Base-by-base conservation (phyloP, 352 stramenopile genomes). In the Halophytophthora batemanensis region DNA sequence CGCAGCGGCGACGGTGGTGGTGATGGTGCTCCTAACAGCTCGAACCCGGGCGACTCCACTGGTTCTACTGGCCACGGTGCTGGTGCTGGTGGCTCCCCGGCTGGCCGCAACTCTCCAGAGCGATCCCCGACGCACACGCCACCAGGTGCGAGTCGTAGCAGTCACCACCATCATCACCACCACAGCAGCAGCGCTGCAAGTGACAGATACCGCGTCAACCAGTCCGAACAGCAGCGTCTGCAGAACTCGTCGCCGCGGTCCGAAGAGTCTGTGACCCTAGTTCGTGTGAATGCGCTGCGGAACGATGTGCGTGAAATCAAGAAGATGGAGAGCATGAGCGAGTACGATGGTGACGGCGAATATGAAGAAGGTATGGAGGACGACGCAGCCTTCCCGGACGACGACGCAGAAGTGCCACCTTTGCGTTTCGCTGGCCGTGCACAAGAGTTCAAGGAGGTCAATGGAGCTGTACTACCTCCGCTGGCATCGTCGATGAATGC, bases 281-380 rank as follows among this genome's bases (percentile, higher is more conserved):
- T 83, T 21, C 71, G 77, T 51, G 81, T 94, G 14, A 78, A 91
- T 50, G 77, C 77, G 15, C 55, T 94, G 43, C 73, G 83, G 50
- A 78, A 87, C 37, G 81, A 91, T 38, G 80, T 85, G 11, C 71
- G 74, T 19, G 71, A 90, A 22, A 71, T 94, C 14, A 74, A 77
- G 50, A 78, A 86, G 45, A 69, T 85, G 45, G 78, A 89, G 45
- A 81, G 62, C 25, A 49, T 71, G 4, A 61, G 70, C 36, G 74
- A 77, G 29, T 86, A 86, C 63, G 74, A 83, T 25, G 74, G 71
- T 11, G 80, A 81, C 50, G 81, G 70, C 53, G 80, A 91, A 37
- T 82, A 80, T 22, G 79, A 88, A 33, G 77, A 84, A 21, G 75
- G 71, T 6, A 33, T 54, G 25, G 67, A 54, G 3, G 64, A 82